Evolutionary conservation across 345 rosid genomes (phyloP), one percentile per base, ranked within the genome.

Genomic region (Pugionium cornutum): DNA sequence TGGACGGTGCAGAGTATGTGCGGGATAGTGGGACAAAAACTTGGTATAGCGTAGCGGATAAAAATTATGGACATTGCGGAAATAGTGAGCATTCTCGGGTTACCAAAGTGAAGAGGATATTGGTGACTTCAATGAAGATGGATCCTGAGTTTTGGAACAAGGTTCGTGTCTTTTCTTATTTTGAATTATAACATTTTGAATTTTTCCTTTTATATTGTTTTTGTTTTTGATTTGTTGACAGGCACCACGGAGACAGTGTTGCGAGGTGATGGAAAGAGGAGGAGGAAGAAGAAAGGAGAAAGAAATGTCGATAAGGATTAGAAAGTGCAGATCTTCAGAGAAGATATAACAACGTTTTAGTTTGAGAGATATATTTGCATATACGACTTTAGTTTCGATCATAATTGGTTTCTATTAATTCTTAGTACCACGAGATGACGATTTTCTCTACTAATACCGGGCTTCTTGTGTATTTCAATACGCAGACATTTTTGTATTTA

Each of bases 231-330:
- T 29, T 34, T 58, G 35, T 11, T 52, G 62, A 44, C 74, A 81
- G 86, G 91, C 81, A 42, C 81, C 81, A 3, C 65, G 76, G 39
- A 83, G 91, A 62, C 88, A 82, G 4, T 88, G 95, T 62, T 76
- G 94, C 49, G 86, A 85, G 59, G 68, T 86, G 28, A 59, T 76
- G 74, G 18, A 18, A 18, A 54, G 51, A 42, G 46, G 51, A 49
- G 62, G 41, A 57, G 82, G 81, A 64, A 60, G 63, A 48, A 64
- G 58, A 28, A 73, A 57, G 40, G 70, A 69, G 5, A 66, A 74
- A 66, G 79, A 63, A 1, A 11, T 82, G 80, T 71, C 49, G 46
- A 75, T 86, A 67, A 77, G 89, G 81, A 69, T 91, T 79, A 80
- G 89, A 65, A 89, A 80, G 34, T 87, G 96, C 72, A 83, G 82